Evolutionary conservation across 768 basidiomycete species (phyloP).

Genomic region (Boletus pseudo-olivaceus): DNA sequence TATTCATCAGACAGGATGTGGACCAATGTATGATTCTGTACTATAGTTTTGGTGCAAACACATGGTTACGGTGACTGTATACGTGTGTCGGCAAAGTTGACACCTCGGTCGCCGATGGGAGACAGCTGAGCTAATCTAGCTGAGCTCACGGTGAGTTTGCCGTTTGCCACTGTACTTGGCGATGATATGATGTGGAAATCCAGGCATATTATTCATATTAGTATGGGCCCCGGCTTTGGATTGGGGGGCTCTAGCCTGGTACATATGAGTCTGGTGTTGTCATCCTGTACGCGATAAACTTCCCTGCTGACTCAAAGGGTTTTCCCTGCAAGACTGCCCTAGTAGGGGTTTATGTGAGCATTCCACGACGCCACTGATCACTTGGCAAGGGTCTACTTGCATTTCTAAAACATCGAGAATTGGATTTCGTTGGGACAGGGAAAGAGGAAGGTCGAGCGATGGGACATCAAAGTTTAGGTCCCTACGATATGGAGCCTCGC

Average conservation of each 20-base stretch:
- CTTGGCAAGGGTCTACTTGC: neutral
- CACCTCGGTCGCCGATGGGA: neutral
- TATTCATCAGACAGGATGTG: constrained; percentile 21
- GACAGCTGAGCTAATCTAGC: neutral
- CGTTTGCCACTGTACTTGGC: neutral
- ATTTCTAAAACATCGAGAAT: neutral
- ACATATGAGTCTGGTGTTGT: neutral
- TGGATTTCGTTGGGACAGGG: neutral
- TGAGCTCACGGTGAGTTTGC: neutral
- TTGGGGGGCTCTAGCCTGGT: neutral
- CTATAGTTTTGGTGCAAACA: constrained; percentile 3
- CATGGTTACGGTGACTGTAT: neutral
- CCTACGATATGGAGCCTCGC: neutral
- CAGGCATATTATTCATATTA: neutral
- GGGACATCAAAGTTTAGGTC: neutral
- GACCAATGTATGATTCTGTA: constrained; percentile 21
- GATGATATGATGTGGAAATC: constrained; percentile 1
- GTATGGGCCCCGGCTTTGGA: neutral
- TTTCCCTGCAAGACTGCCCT: constrained; percentile 1
- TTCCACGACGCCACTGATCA: constrained; percentile 24
- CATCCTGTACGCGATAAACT: constrained; percentile 1
- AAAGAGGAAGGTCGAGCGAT: neutral
- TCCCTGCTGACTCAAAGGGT: constrained; percentile 2
- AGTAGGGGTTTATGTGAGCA: constrained; percentile 4
- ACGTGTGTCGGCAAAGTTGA: neutral